A percentile compares a stretch with the other conserved stretches of the same genome.
These are phyloP conservation scores for Aspergillus taichungensis DNA, from an alignment of 495 filamentous ascomycete species.

Conservation along the genomic window DNA sequence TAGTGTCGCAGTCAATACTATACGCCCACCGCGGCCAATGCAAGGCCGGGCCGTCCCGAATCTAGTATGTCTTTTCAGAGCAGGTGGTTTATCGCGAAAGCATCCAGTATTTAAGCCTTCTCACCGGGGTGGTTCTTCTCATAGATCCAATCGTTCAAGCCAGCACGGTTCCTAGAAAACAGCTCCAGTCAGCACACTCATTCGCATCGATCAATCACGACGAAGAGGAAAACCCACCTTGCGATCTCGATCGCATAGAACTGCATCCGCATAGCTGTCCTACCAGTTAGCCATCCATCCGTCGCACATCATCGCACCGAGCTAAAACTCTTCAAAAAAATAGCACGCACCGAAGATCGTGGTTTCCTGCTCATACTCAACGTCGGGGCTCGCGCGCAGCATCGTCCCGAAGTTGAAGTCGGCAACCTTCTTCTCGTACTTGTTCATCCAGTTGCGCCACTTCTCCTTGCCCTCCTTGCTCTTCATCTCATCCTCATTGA, in stretches of 20 bases:
- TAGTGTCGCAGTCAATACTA: too few relatives aligned
- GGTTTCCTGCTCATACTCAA: conserved; percentile 77
- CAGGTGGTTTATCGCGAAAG: too few relatives aligned
- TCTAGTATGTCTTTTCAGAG: too few relatives aligned
- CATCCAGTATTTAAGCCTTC: conserved; percentile 17
- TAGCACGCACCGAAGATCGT: conserved; percentile 63
- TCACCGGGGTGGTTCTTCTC: conserved; percentile 53
- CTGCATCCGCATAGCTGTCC: conserved; percentile 67
- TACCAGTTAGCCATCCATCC: conserved; percentile 10
- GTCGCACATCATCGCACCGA: neutral
- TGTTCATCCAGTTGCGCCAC: conserved; percentile 92
- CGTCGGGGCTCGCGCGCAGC: conserved; percentile 65
- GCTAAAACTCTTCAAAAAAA: neutral
- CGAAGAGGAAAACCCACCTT: conserved; percentile 40
- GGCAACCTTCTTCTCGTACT: conserved; percentile 84
- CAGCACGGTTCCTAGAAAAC: conserved; percentile 59
- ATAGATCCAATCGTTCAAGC: conserved; percentile 94
- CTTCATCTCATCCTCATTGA: conserved; percentile 95
- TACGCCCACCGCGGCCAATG: too few relatives aligned
- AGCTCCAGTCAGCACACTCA: conserved; percentile 5
- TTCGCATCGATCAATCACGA: neutral
- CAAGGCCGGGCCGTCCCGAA: too few relatives aligned
- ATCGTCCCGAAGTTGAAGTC: conserved; percentile 98
- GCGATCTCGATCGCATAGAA: conserved; percentile 97
- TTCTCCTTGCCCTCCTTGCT: conserved; percentile 90